Base-by-base conservation (phyloP, 306 rosid species). In the Quercus aquifolioides region DNA sequence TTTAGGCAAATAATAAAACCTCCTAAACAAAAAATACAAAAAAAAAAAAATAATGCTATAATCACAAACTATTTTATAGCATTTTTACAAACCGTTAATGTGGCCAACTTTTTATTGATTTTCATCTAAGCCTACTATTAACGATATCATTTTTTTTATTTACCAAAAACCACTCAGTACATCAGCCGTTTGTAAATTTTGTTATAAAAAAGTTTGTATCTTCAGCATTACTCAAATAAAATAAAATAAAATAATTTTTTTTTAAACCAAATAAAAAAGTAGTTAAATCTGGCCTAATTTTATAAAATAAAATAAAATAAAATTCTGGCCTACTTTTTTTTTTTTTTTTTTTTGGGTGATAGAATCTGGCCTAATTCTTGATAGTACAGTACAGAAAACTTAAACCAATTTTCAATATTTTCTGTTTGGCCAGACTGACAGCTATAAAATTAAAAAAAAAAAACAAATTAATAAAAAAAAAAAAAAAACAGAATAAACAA, bases 51-150 rank as follows among this genome's bases (percentile, higher is more conserved):
- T 35, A 38, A 0, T 38, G 10, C 0, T 38, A 38, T 0, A 0
- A 0, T 38, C 0, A 38, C 0, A 38, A 38, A 38, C 0, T 7
- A 38, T 38, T 38, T 38, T 38, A 7, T 0, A 38, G 0, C 0
- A 38, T 38, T 38, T 7, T 38, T 38, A 38, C 10, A 38, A 2
- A 38, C 0, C 0, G 0, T 7, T 38, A 38, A 7, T 7, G 0
- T 38, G 0, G 0, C 3, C 0, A 38, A 38, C 3, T 7, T 38
- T 38, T 38, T 38, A 38, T 38, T 38, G 0, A 0, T 7, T 38
- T 38, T 38, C 0, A 7, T 38, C 0, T 38, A 38, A 38, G 0
- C 0, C 0, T 38, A 38, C 10, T 0, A 1, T 38, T 38, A 38
- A 38, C 0, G 0, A 3, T 0, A 0, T 4, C 5, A 31, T 0